Conservation (phyloP, 176 grass and related monocot species). For the Guadua angustifolia region DNA sequence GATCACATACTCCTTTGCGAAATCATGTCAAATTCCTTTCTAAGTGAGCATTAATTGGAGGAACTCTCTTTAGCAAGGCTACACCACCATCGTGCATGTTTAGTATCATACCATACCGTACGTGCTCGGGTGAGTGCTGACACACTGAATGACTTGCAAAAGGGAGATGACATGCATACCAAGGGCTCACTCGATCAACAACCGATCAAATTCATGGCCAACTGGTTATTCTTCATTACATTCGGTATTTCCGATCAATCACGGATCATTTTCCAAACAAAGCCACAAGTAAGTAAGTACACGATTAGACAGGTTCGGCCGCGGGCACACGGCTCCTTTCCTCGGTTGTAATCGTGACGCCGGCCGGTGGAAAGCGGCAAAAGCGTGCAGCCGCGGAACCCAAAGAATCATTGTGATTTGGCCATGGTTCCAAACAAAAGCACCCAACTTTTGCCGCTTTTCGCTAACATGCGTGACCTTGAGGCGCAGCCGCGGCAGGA, state of each 20-base stretch:
- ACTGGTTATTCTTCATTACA: neutral
- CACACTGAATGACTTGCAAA: slow-evolving; percentile 36
- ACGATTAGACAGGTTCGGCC: slow-evolving; percentile 12
- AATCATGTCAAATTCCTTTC: neutral
- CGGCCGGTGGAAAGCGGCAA: slow-evolving; percentile 44
- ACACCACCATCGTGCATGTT: neutral
- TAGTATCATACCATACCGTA: neutral
- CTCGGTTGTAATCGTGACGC: slow-evolving; percentile 30
- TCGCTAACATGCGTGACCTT: slow-evolving; percentile 42
- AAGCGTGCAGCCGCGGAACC: slow-evolving; percentile 21
- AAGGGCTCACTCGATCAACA: slow-evolving; percentile 2
- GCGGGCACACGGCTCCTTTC: slow-evolving; percentile 12
- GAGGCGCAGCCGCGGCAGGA: slow-evolving; percentile 37
- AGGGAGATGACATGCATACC: neutral
- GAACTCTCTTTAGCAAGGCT: neutral
- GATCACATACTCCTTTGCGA: neutral
- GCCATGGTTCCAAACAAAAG: slow-evolving; percentile 59
- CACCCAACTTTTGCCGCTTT: slow-evolving; percentile 38
- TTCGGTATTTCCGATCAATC: neutral
- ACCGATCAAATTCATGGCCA: neutral
- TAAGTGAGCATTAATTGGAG: neutral
- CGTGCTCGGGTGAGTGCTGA: neutral
- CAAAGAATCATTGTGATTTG: slow-evolving; percentile 51
- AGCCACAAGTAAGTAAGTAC: slow-evolving; percentile 18
- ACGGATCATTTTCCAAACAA: slow-evolving; percentile 20